Base-by-base conservation (phyloP, 1,139 yeast species). In the Saccharomyces hybrid region DNA sequence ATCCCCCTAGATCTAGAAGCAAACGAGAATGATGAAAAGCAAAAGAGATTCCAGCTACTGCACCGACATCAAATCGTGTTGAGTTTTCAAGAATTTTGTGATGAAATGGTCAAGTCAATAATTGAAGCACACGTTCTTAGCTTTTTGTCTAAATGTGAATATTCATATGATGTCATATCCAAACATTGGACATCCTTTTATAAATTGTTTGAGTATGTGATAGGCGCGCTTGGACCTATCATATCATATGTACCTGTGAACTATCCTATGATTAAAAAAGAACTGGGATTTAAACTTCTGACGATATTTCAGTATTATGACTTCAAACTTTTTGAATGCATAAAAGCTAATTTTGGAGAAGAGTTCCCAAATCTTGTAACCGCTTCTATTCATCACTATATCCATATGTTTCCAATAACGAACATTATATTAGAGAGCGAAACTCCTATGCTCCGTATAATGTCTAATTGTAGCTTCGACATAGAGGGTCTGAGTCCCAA, bases 121-220 rank as follows among this genome's bases (percentile, higher is more conserved):
- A 19, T 19, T 38, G 26, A 38, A 4, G 24, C 44, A 4, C 44
- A 38, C n/a, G 24, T 38, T 5, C 44, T 38, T 9, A 19, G 12
- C 24, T 38, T 38, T 38, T 19, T 38, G 44, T 8, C 24, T 2
- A 38, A 16, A 38, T 38, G 24, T 6, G 12, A 38, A 2, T 16
- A 19, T 38, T 38, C 44, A 9, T 38, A 16, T 19, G 44, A 38
- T 1, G 3, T 9, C 11, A 11, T 38, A 19, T 9, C 19, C 11
- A 38, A 27, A n/a, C 21, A 34, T 50, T 34, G 48, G 34, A n/a
- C 32, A 31, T 50, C 24, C 12, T 42, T 16, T 26, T 24, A 50
- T 34, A 14, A 53, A 54, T 29, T 54, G 54, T 27, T 32, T 50
- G 16, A 19, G 14, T 38, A 47, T 52, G 34, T 14, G 9, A 24